Evolutionary conservation across 139 green algal genomes (phyloP), one percentile per base, ranked within the genome.

Genomic region (Mesostigma viride): DNA sequence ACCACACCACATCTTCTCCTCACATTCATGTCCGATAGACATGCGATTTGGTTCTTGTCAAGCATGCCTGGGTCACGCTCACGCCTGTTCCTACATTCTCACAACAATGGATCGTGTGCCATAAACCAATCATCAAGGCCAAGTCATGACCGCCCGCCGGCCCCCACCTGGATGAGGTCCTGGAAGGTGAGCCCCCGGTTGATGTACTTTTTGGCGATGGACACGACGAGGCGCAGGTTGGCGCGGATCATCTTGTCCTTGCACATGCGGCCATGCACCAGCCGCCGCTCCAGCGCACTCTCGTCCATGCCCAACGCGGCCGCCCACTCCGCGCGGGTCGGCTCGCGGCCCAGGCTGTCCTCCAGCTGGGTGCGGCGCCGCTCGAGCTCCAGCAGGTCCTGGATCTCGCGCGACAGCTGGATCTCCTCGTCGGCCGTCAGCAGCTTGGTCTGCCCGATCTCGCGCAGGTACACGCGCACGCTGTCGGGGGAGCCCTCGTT

Each of bases 141-240:
- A n/a, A n/a, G n/a, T n/a, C n/a, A n/a, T n/a, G n/a, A n/a, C n/a
- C n/a, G n/a, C n/a, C n/a, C n/a, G n/a, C n/a, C 26, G 22, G 79
- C 60, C 45, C 83, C 78, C 68, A 86, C 85, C 22, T 73, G 36
- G 26, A 90, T 77, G 14, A 90, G 78, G 60, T 90, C 84, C 57
- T 71, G 27, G 57, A 91, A 69, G 1, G 60, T 59, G 70, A 95
- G 51, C 11, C 84, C 85, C 22, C 75, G 71, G 58, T 78, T 68
- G 17, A 76, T 36, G 78, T 95, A 96, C 66, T 87, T 87, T 62
- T 87, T 84, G 31, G 88, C 90, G 26, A 98, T 84, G 30, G 79
- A 86, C 36, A 94, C 79, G 8, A 99, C 94, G 66, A 99, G 76
- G 36, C 91, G 82, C 73, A 92, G 85, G 84, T 99, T 99, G 70